Conservation (phyloP, 75 land plant species). For the Pseudotsuga menziesii region DNA sequence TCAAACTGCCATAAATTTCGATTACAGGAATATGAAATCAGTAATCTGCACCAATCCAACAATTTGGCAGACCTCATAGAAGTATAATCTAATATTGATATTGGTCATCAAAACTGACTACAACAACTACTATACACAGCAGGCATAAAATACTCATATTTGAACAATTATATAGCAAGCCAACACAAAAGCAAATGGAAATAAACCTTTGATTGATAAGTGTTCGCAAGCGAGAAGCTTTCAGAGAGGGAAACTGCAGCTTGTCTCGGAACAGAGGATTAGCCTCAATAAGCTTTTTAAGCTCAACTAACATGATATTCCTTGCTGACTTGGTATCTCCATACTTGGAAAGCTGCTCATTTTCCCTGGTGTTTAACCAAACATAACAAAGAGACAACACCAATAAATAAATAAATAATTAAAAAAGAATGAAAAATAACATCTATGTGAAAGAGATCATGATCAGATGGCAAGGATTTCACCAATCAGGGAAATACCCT, state of each 20-base stretch:
- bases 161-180: neutral
- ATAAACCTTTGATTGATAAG: slow-evolving; percentile 78
- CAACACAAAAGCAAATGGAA: neutral
- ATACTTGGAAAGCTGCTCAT: slow-evolving; percentile 82
- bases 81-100: neutral
- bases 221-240: slow-evolving; percentile 67
- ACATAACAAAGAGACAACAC: neutral
- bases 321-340: slow-evolving; percentile 84
- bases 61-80: neutral
- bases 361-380: slow-evolving; percentile 44
- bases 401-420: no score
- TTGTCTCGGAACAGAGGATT: slow-evolving; percentile 81
- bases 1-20: slow-evolving; percentile 49
- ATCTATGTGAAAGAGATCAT: neutral
- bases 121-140: no score
- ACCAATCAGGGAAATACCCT: neutral
- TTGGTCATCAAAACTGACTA: no score
- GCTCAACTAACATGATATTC: slow-evolving; percentile 67
- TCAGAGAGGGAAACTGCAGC: slow-evolving; percentile 65
- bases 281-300: slow-evolving; percentile 80
- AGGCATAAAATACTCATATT: neutral
- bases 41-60: neutral
- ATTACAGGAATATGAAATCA: neutral
- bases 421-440: neutral
- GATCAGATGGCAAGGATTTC: neutral